Conservation (phyloP, 805 yeast genomes). For the Yamadazyma philogaea region DNA sequence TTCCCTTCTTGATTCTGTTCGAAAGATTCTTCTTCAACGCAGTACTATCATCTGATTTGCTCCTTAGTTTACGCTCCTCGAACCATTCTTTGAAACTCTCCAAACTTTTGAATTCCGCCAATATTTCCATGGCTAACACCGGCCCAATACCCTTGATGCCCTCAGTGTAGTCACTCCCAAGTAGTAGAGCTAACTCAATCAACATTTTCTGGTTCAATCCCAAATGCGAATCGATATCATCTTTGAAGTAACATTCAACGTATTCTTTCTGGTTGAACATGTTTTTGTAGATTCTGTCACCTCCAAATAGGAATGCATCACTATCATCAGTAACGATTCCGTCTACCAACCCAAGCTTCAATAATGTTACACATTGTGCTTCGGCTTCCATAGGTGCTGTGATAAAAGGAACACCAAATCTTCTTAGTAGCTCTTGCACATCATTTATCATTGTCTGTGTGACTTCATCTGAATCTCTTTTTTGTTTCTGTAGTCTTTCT, state of each 20-base stretch:
- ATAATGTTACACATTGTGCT: slow-evolving; percentile 90
- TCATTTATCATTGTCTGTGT: slow-evolving; percentile 82
- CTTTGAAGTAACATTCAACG: slow-evolving; percentile 75
- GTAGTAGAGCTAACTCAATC: slow-evolving; percentile 75
- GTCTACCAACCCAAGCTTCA: slow-evolving; percentile 71
- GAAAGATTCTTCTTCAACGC: slow-evolving; percentile 55
- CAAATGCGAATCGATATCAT: slow-evolving; percentile 56
- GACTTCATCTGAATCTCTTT: slow-evolving; percentile 89
- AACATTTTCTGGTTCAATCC: slow-evolving; percentile 63
- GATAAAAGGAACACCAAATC: slow-evolving; percentile 92
- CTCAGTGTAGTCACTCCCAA: slow-evolving; percentile 94
- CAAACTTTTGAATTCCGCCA: slow-evolving; percentile 72
- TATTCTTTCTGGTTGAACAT: slow-evolving; percentile 91
- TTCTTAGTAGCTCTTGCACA: slow-evolving; percentile 79
- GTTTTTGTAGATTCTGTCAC: slow-evolving; percentile 77
- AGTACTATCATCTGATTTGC: slow-evolving; percentile 42
- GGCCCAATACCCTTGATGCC: slow-evolving; percentile 95
- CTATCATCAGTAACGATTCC: slow-evolving; percentile 97
- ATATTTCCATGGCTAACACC: slow-evolving; percentile 82
- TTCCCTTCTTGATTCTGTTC: slow-evolving; percentile 50
- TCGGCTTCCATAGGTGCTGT: slow-evolving; percentile 99
- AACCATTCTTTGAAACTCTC: slow-evolving; percentile 51
- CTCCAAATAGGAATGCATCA: slow-evolving; percentile 94
- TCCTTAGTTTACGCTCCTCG: slow-evolving; percentile 44
- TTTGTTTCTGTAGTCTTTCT: slow-evolving; percentile 61